Conservation (phyloP, 2,329 filamentous ascomycete genomes). For the Neodidymelliopsis sp. region DNA sequence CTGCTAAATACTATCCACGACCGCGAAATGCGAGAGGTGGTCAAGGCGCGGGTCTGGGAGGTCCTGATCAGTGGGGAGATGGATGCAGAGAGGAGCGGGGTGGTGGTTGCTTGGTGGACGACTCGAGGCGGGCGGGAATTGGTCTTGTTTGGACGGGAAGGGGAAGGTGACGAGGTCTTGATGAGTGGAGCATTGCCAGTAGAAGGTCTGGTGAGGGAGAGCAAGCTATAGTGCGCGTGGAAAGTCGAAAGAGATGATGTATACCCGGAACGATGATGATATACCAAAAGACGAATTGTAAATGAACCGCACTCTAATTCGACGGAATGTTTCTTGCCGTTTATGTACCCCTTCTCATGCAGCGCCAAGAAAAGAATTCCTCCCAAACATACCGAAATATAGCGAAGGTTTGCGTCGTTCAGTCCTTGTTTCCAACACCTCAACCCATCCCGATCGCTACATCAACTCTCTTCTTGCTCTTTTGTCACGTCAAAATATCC, state of each 20-base stretch:
- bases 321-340: too few species aligned
- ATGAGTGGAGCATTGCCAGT: constrained; percentile 65
- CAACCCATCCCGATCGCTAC: background rate
- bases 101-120: constrained; percentile 89
- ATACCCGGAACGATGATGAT: too few species aligned
- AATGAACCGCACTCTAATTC: too few species aligned
- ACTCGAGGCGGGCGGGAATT: constrained; percentile 66
- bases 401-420: background rate
- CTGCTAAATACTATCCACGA: constrained; percentile 71
- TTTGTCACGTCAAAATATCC: constrained; percentile 5
- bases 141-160: constrained; percentile 64
- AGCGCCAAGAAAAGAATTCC: background rate
- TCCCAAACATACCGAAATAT: constrained; percentile 7
- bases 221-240: constrained; percentile 60
- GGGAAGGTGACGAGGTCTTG: constrained; percentile 50
- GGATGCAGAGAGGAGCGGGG: constrained; percentile 82
- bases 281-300: too few species aligned
- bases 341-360: background rate
- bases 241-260: too few species aligned
- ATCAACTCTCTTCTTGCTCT: background rate
- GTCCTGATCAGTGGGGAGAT: constrained; percentile 82
- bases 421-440: background rate
- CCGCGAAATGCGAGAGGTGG: constrained; percentile 66
- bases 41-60: constrained; percentile 79
- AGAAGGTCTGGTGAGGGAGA: constrained; percentile 42